Percentiles rank a stretch among this genome's conserved stretches.
phyloP scores from a whole-genome alignment of 352 stramenopile genomes.

The Globisporangium heterothallicum region DNA sequence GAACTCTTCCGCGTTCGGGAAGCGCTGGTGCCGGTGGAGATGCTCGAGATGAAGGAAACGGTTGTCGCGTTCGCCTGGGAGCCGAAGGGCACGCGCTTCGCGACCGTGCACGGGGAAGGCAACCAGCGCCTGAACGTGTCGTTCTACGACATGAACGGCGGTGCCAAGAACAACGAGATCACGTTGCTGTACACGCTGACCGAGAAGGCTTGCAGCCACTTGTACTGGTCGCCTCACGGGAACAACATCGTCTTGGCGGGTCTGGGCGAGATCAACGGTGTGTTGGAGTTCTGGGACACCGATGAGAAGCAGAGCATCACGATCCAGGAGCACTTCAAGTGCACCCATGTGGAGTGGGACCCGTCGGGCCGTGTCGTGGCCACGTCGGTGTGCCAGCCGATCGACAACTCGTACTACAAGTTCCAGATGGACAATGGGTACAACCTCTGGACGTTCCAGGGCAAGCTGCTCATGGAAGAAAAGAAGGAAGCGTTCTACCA shows the following conservation, averaged over 20 bases:
- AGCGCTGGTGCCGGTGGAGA: slow-evolving; percentile 95
- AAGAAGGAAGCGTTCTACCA: slow-evolving; percentile 98
- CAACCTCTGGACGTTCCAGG: slow-evolving; percentile 98
- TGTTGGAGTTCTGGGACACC: slow-evolving; percentile 98
- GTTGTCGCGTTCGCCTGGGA: slow-evolving; percentile 97
- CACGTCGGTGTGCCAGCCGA: slow-evolving; percentile 94
- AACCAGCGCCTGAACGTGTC: slow-evolving; percentile 91
- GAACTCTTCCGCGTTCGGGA: slow-evolving; percentile 97
- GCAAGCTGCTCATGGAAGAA: slow-evolving; percentile 91
- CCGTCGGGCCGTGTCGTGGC: slow-evolving; percentile 93
- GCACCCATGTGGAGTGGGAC: slow-evolving; percentile 97
- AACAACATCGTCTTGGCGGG: slow-evolving; percentile 94
- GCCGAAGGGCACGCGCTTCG: slow-evolving; percentile 94
- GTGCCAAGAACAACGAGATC: slow-evolving; percentile 82
- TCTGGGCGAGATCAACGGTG: slow-evolving; percentile 93
- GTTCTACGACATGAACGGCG: slow-evolving; percentile 95
- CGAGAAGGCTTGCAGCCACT: slow-evolving; percentile 92
- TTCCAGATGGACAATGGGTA: slow-evolving; percentile 99
- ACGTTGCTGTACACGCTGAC: slow-evolving; percentile 93
- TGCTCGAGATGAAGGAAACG: slow-evolving; percentile 96
- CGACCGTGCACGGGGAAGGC: slow-evolving; percentile 94
- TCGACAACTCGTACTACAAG: slow-evolving; percentile 95
- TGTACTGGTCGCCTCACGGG: slow-evolving; percentile 96
- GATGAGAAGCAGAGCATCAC: slow-evolving; percentile 92
- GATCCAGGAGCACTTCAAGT: slow-evolving; percentile 98